Evolutionary conservation across 148 eudicot genomes (phyloP).

Genomic region (Linanthus parryae): DNA sequence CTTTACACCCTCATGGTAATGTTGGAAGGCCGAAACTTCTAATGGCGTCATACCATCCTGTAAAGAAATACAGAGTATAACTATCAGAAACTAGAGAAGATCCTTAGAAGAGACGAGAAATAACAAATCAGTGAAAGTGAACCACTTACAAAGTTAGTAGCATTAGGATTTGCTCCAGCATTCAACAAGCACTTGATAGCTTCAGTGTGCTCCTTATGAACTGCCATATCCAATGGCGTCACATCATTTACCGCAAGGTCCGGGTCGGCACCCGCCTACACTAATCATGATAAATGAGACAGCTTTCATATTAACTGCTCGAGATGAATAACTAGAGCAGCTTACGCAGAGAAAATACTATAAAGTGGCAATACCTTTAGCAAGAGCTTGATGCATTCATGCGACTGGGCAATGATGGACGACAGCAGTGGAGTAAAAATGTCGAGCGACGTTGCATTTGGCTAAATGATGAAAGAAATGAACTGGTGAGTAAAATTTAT

Average conservation of each 20-base stretch:
- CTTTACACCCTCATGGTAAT: slow-evolving; percentile 8
- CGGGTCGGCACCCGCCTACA: slow-evolving; percentile 25
- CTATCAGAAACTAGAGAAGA: not conserved
- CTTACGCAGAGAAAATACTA: not conserved
- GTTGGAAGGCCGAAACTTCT: slow-evolving; percentile 13
- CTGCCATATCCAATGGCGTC: slow-evolving; percentile 8
- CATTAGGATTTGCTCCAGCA: slow-evolving; percentile 24
- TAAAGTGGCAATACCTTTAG: not conserved
- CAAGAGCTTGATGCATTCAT: not conserved
- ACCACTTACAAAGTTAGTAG: slow-evolving; percentile 2
- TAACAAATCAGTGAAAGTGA: not conserved
- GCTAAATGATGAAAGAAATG: no score
- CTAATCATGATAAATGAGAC: not conserved
- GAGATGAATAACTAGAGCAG: not conserved
- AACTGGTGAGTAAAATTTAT: no score
- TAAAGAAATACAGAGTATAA: no score
- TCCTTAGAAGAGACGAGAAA: not conserved
- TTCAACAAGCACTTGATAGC: slow-evolving; percentile 11
- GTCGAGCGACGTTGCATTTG: no score
- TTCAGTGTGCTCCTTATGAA: not conserved
- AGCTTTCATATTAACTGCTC: not conserved
- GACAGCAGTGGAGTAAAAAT: not conserved
- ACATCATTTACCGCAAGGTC: slow-evolving; percentile 5
- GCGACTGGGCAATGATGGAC: not conserved
- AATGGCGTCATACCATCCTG: slow-evolving; percentile 21